These are phyloP conservation scores for Fraxinus velutina DNA, from an alignment of 305 asterid species.

Conservation along the genomic window DNA sequence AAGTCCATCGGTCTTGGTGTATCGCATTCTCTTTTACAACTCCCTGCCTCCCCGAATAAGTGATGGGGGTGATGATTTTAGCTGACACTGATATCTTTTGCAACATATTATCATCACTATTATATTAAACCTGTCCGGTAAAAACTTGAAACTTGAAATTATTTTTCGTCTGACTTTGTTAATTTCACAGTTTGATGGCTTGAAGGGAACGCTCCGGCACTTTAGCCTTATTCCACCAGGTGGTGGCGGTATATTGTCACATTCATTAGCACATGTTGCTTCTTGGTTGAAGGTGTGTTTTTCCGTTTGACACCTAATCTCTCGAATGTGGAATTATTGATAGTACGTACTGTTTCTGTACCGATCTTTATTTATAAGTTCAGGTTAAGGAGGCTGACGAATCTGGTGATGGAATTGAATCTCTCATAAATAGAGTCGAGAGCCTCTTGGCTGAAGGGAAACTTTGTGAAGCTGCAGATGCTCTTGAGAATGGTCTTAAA, in stretches of 20 bases:
- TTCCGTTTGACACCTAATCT: neutral
- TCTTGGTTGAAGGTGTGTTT: conserved; percentile 71
- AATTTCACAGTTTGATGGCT: conserved; percentile 61
- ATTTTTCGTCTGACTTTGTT: conserved; percentile 9
- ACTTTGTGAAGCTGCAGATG: conserved; percentile 78
- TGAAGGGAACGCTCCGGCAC: conserved; percentile 78
- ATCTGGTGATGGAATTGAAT: conserved; percentile 81
- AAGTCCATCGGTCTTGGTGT: neutral
- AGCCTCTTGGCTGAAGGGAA: conserved; percentile 67
- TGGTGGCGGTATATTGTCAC: conserved; percentile 86
- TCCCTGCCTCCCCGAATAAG: neutral
- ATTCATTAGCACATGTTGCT: conserved; percentile 74
- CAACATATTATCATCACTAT: neutral
- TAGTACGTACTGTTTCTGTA: neutral
- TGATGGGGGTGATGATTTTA: neutral
- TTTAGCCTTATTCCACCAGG: conserved; percentile 75
- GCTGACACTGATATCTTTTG: neutral
- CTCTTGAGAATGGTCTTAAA: conserved; percentile 71
- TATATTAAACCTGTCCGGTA: neutral
- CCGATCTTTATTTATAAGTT: neutral
- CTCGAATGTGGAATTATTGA: neutral
- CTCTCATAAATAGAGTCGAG: conserved; percentile 75
- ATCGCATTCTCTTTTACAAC: neutral
- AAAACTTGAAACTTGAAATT: conserved; percentile 12
- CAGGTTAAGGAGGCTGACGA: conserved; percentile 45